Evolutionary conservation across 1,284 basidiomycete genomes (phyloP).

Genomic region (Chalciporus sp.): DNA sequence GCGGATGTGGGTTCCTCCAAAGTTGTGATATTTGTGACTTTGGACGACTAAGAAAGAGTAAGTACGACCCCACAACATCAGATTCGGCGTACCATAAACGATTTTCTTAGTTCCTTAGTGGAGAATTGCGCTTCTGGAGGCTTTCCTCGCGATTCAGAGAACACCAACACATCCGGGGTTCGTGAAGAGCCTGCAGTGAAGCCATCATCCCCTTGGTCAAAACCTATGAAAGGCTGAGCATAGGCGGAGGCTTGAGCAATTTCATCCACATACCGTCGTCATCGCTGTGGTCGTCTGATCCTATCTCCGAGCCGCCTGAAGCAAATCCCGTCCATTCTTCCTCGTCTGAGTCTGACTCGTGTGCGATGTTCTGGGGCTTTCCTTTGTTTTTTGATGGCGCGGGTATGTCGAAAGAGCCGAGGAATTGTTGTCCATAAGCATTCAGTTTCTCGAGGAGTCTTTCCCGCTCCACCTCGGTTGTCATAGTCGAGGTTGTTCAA

Average conservation of each 20-base stretch:
- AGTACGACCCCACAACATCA: conserved; percentile 1
- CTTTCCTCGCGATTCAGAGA: conserved; percentile 45
- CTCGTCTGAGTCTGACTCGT: conserved; percentile 10
- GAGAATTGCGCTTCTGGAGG: conserved; percentile 24
- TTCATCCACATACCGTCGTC: conserved; percentile 18
- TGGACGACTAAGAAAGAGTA: conserved; percentile 62
- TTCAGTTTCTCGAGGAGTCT: conserved; percentile 58
- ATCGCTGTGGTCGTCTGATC: conserved; percentile 23
- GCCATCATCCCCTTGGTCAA: conserved; percentile 46
- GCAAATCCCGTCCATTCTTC: conserved; percentile 41
- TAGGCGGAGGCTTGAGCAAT: neutral
- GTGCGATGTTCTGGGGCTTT: conserved; percentile 3
- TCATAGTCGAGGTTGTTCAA: conserved; percentile 4
- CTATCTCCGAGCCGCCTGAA: conserved; percentile 1
- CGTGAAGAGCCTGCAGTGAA: conserved; percentile 36
- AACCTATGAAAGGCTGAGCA: conserved; percentile 25
- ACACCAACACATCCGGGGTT: conserved; percentile 54
- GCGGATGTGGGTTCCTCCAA: conserved; percentile 24
- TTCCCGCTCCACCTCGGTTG: conserved; percentile 32
- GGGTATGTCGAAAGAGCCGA: conserved; percentile 52
- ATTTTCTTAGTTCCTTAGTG: conserved; percentile 52
- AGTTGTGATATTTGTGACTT: conserved; percentile 61
- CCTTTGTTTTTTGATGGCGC: conserved; percentile 31
- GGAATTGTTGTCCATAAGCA: conserved; percentile 64
- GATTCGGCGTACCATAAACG: conserved; percentile 64